Evolutionary conservation across 2,329 filamentous ascomycete genomes (phyloP), one percentile per base, ranked within the genome.

Genomic region (Ophiostoma tasmaniense): DNA sequence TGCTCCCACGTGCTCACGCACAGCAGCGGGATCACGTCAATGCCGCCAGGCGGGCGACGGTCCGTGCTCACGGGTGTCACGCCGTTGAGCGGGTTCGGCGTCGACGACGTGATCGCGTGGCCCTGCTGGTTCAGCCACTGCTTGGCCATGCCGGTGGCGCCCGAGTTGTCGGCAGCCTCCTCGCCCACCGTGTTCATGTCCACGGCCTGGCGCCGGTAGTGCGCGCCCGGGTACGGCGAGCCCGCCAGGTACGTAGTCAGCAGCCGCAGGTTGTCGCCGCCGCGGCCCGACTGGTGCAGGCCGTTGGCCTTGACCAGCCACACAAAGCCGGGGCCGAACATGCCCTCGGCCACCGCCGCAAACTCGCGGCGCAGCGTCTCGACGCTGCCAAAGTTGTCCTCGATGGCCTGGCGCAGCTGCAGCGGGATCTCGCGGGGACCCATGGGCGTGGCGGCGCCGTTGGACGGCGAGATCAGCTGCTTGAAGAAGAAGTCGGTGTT

Each of bases 1-100:
- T 98, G 95, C 82, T 98, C 90, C 95, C 95, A 99, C 5, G 93
- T 97, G 80, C 93, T 98, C 70, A 98, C 85, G 77, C 94, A 97
- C 74, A 99, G 81, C 71, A 98, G 83, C 14, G 94, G 93, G 69
- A 87, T 83, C 42, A 93, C 79, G 66, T 90, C 84, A 72, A 87
- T 84, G 70, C 89, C 89, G 52, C 90, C 90, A 1, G 90, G 88
- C 5, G 87, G 84, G 70, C 84, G 78, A 68, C 77, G 76, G 65
- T 77, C 66, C 25, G 45, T 37, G 20, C 28, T n/a, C 3, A 33
- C 25, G 14, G 50, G 7, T 8, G 30, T 42, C 62, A 25, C 13
- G 35, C 33, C 62, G 73, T 67, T 61, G 25, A 61, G 25, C 10
- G 55, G 55, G 76, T 73, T 71, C 33, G 72, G 70, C 69, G 68